Evolutionary conservation across 2,329 filamentous ascomycete species (phyloP), one percentile per base, ranked within the genome.

Genomic region (Ophiostoma piceae): DNA sequence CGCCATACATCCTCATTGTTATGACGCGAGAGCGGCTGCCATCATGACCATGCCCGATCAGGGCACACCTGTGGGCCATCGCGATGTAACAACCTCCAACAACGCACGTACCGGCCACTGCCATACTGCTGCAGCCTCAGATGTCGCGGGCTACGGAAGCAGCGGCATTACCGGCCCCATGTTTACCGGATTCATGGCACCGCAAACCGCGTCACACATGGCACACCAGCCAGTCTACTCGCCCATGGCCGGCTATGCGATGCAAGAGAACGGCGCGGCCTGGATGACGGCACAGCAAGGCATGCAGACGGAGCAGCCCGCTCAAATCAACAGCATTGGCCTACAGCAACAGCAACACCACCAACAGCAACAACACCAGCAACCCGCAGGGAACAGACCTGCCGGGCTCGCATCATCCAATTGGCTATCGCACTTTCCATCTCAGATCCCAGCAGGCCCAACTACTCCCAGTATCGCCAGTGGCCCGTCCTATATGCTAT

Each of bases 21-120:
- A 65, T 65, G 62, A 65, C 62, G 35, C 62, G 62, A 12, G 32
- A 12, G 32, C 19, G 19, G 62, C 62, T 65, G 62, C 35, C 19
- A 39, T 65, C 62, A 65, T 65, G 35, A 65, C 32, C 62, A n/a
- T 39, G 62, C 62, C 62, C 62, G 62, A 65, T 14, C 62, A 65
- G 62, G 62, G 62, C 62, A 39, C 35, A 65, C 35, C 62, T 39
- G 62, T 65, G 35, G 62, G 35, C 62, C 35, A 41, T 37, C 62
- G 35, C 62, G 35, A 65, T 65, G 62, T 39, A 65, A 22, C 62
- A 65, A 35, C 14, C 60, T 12, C 62, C 35, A 41, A 65, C 35
- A 19, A 26, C 29, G 5, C 62, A n/a, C 62, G 35, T 29, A 26
- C 43, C 3, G 51, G 51, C 51, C n/a, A 3, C 3, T 22, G 51